phyloP scores from a whole-genome alignment of 257 asterid genomes.

The Scutellaria barbata region DNA sequence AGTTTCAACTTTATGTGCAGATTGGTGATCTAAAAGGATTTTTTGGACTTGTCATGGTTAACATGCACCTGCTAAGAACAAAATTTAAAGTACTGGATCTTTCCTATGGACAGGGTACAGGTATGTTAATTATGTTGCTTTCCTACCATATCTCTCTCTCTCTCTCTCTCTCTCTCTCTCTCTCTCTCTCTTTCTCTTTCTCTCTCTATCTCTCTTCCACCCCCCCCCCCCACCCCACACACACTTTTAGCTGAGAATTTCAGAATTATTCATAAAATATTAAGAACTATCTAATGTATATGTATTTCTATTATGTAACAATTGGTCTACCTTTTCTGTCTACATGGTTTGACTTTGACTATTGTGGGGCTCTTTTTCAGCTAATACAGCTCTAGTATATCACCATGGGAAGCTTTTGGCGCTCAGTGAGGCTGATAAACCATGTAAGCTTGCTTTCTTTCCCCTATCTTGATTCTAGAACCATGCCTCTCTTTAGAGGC shows the following conservation, averaged over 20 bases:
- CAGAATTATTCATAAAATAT: not conserved
- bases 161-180: not conserved
- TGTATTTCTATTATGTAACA: too few relatives aligned
- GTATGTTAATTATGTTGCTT: slow-evolving; percentile 43
- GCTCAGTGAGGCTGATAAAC: slow-evolving; percentile 89
- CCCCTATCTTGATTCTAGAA: slow-evolving; percentile 17
- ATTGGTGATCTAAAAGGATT: slow-evolving; percentile 93
- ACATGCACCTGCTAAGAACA: slow-evolving; percentile 68
- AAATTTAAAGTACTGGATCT: slow-evolving; percentile 79
- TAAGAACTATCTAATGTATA: not conserved
- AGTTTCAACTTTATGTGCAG: slow-evolving; percentile 51
- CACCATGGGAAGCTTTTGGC: slow-evolving; percentile 96
- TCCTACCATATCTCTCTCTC: slow-evolving; percentile 13
- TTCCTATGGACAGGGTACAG: slow-evolving; percentile 80
- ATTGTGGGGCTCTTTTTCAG: slow-evolving; percentile 54
- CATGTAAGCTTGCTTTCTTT: slow-evolving; percentile 66
- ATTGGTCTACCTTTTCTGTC: slow-evolving; percentile 2
- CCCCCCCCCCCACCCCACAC: not conserved
- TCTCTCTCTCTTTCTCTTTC: too few relatives aligned
- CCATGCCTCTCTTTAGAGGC: slow-evolving; percentile 1
- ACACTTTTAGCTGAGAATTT: not conserved
- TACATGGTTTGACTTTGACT: slow-evolving; percentile 32
- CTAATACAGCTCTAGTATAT: slow-evolving; percentile 86
- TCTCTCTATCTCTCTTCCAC: too few relatives aligned
- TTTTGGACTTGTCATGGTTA: slow-evolving; percentile 73